Evolutionary conservation across 169 alveolate species (phyloP), one percentile per base, ranked within the genome.

Genomic region (Fabrea salina): DNA sequence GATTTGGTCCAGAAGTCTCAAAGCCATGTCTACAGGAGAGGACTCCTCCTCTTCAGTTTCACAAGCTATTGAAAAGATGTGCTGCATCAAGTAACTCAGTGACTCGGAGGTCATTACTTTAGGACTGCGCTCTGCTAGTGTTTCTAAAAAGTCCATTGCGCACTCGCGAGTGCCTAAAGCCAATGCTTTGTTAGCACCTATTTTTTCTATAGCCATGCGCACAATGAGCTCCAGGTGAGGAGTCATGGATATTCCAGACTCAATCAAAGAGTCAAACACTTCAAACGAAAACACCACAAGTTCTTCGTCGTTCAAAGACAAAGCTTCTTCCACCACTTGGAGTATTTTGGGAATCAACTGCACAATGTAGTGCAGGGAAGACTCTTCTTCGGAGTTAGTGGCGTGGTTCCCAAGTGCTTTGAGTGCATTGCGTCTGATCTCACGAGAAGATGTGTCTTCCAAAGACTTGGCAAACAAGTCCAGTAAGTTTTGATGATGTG

Each of bases 11-110:
- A 67, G 19, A 13, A 67, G 56, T 22, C 78, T 37, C 22, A 67
- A n/a, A 40, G 78, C 78, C 78, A 67, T 67, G 22, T 67, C 78
- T n/a, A 43, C 61, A 16, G 44, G 16, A 1, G 78, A 41, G 30
- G 57, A 11, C 44, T 67, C 78, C 13, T 67, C 78, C 1, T 37
- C 78, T 1, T 67, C 78, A 67, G 16, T 40, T 67, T 67, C 78
- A 7, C 32, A 22, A 7, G 61, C 78, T 7, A 67, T 67, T 7
- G 22, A 7, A 43, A 67, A 67, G 6, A 67, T 67, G 37, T 41
- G 8, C 2, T 19, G 27, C 13, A 67, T 19, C 22, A 67, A 33
- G 30, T 37, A 44, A 8, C 59, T 67, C 22, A 67, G 35, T 2
- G 44, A 22, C n/a, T 67, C 59, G 7, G 56, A 41, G 16, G 33